Evolutionary conservation across 208 protist genomes (phyloP).

Genomic region (Crithidia bombi): DNA sequence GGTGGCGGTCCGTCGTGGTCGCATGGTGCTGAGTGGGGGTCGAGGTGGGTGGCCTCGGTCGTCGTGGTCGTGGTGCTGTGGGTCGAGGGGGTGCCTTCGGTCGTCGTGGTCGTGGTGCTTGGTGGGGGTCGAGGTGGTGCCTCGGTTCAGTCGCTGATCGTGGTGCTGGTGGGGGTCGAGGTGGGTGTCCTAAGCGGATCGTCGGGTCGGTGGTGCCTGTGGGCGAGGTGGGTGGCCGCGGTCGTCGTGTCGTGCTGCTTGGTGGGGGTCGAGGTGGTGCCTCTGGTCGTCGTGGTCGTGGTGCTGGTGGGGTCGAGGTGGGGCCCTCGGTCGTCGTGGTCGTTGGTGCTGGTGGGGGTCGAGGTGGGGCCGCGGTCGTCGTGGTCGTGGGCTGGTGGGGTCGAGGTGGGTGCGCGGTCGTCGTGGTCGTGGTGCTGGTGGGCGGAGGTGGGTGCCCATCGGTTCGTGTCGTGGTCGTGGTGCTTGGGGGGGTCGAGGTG

Average conservation of each 20-base stretch:
- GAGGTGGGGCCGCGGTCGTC: no score
- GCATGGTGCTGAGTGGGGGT: not conserved
- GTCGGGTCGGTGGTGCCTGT: not conserved
- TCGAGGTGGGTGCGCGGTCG: not conserved
- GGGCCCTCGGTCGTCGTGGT: not conserved
- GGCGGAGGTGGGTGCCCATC: not conserved
- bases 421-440: not conserved
- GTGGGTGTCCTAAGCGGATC: not conserved
- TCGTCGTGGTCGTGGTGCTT: not conserved
- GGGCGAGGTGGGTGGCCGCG: not conserved
- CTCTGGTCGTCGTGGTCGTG: not conserved
- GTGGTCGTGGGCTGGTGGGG: no score
- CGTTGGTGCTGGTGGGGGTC: no score
- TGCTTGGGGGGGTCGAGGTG: not conserved
- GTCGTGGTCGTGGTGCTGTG: not conserved
- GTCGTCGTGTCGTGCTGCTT: not conserved
- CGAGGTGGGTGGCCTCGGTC: not conserved
- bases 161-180: not conserved
- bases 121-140: no score
- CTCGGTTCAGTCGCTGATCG: not conserved
- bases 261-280: not conserved
- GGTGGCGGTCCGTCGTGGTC: not conserved
- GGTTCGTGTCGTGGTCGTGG: conserved; percentile 1
- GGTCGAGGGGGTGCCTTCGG: not conserved
- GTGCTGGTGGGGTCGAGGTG: not conserved